These are phyloP conservation scores for Leishmania tarentolae DNA, from an alignment of 208 protist genomes.

Conservation along the genomic window DNA sequence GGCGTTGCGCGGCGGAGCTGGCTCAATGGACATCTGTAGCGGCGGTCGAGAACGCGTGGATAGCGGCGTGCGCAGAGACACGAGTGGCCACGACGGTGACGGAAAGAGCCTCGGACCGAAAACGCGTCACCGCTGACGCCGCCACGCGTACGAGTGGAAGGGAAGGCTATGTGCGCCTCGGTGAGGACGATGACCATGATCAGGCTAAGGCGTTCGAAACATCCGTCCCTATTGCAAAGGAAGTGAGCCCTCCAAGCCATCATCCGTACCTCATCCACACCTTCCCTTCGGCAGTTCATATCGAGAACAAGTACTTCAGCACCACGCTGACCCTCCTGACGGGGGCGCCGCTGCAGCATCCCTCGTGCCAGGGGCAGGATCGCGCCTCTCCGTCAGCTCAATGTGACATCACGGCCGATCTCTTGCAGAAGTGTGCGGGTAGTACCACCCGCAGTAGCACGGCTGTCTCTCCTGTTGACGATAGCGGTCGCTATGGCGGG, in stretches of 20 bases:
- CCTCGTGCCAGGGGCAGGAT: background rate
- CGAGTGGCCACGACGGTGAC: background rate
- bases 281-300: constrained; percentile 4
- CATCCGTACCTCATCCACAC: constrained; percentile 1
- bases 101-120: background rate
- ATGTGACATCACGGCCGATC: background rate
- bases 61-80: background rate
- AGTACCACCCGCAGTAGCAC: background rate
- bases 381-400: background rate
- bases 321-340: background rate
- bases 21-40: constrained; percentile 27
- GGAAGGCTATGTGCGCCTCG: constrained; percentile 1
- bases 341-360: background rate
- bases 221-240: background rate
- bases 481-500: constrained; percentile 28
- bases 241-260: background rate
- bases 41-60: constrained; percentile 20
- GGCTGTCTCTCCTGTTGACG: background rate
- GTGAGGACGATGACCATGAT: background rate
- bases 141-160: background rate
- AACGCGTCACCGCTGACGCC: background rate
- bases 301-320: constrained; percentile 22
- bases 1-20: constrained; percentile 37
- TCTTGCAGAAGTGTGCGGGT: background rate
- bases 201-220: background rate